Evolutionary conservation across 179 eudicot genomes (phyloP), one percentile per base, ranked within the genome.

Genomic region (Sideroxylon spinosum): DNA sequence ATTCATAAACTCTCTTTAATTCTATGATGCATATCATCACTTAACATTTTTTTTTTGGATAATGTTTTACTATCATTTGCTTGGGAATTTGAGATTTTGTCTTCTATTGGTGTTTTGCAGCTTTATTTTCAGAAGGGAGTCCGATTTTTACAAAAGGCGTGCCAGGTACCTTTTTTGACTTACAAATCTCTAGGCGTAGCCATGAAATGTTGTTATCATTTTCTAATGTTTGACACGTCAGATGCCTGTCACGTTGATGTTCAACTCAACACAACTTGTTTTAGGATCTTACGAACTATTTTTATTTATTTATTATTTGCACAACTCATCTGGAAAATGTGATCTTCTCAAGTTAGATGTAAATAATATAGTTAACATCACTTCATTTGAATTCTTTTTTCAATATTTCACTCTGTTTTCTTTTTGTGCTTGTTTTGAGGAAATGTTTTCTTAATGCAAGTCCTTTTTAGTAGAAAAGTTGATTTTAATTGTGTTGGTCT

Each of bases 61-160:
- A 37, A 1, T 3, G 44, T 68, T 25, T 0, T 49, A 22, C 67
- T 56, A 63, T 44, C 22, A 74, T 74, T 65, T 16, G 17, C 29
- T 67, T 82, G 65, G 32, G 22, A 5, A 37, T 76, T 66, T 65
- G 60, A 11, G 49, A 9, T 4, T 29, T 50, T 68, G 68, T 50
- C 19, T 59, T 59, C 8, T 22, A 75, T 66, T 69, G 67, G 23
- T 69, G 29, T 17, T 70, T 83, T 83, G 76, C 95, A 95, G 99
- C 84, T 95, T 95, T 78, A 78, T 93, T 74, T 89, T 93, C 29
- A 90, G 87, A 78, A 91, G 85, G 82, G 87, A 76, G 80, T 78
- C 93, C 62, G 86, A 75, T 52, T 89, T 90, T 77, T 93, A 95
- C 83, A 88, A 89, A 78, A 89, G 99, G 69, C 95, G 99, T 74